A percentile compares a stretch with the other conserved stretches of the same genome.
These are phyloP conservation scores for Apiotrichum mycotoxinovorans DNA, from an alignment of 1,284 basidiomycete genomes.

Conservation along the genomic window DNA sequence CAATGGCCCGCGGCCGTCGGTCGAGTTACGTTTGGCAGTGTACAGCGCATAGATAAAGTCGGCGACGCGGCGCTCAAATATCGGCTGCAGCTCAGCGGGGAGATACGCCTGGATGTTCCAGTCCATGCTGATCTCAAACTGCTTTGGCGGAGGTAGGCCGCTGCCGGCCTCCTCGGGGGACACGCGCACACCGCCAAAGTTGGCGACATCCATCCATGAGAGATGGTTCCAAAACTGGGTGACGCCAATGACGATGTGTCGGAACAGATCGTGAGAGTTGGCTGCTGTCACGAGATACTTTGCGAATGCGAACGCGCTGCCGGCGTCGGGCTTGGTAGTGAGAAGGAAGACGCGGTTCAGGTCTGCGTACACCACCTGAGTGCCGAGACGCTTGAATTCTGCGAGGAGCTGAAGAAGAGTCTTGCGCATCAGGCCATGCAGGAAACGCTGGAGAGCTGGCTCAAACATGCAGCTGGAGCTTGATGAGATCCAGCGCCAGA, in stretches of 20 bases:
- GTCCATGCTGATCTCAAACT: slow-evolving; percentile 68
- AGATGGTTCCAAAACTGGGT: slow-evolving; percentile 92
- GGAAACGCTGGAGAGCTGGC: slow-evolving; percentile 86
- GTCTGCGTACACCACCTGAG: slow-evolving; percentile 91
- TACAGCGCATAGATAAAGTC: slow-evolving; percentile 85
- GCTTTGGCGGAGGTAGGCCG: slow-evolving; percentile 25
- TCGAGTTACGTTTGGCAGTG: slow-evolving; percentile 63
- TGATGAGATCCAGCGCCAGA: slow-evolving; percentile 96
- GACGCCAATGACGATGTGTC: slow-evolving; percentile 82
- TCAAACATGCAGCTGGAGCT: slow-evolving; percentile 84
- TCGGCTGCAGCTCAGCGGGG: slow-evolving; percentile 72
- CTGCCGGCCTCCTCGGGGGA: slow-evolving; percentile 53
- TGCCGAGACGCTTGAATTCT: slow-evolving; percentile 93
- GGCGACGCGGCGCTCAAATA: slow-evolving; percentile 72
- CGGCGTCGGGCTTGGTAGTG: slow-evolving; percentile 87
- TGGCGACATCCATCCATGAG: slow-evolving; percentile 93
- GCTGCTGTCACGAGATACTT: slow-evolving; percentile 91
- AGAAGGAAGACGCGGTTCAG: slow-evolving; percentile 86
- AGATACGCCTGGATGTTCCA: slow-evolving; percentile 96
- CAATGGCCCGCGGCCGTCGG: slow-evolving; percentile 64
- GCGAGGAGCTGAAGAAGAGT: slow-evolving; percentile 95
- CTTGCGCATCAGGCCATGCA: slow-evolving; percentile 96
- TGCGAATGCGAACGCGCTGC: slow-evolving; percentile 90
- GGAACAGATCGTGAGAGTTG: slow-evolving; percentile 91
- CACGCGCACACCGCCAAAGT: slow-evolving; percentile 86